Conservation (phyloP, 73 alveolate genomes). For the Tetrahymena borealis region DNA sequence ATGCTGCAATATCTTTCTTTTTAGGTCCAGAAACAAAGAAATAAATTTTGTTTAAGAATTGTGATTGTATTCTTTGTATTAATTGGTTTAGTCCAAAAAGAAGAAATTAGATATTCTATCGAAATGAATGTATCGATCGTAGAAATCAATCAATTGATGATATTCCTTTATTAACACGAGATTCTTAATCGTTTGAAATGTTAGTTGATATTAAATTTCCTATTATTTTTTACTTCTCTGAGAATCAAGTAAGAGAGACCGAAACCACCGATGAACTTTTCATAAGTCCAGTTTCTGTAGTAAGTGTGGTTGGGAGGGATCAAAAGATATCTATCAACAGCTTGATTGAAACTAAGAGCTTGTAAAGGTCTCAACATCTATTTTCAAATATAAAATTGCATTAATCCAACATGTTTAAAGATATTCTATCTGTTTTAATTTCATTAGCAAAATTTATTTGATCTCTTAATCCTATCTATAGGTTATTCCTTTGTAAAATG, state of each 20-base stretch:
- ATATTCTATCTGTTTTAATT: too few relatives aligned
- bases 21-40: too few relatives aligned
- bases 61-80: too few relatives aligned
- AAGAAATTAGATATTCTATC: background rate
- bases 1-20: too few relatives aligned
- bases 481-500: too few relatives aligned
- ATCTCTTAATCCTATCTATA: too few relatives aligned
- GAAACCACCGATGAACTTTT: slow-evolving; percentile 32
- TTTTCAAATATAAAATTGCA: background rate
- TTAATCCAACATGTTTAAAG: background rate
- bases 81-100: background rate
- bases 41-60: too few relatives aligned
- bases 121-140: background rate
- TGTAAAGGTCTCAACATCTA: slow-evolving; percentile 32
- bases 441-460: too few relatives aligned
- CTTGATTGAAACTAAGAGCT: slow-evolving; percentile 14
- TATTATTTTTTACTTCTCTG: slow-evolving; percentile 28
- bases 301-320: slow-evolving; percentile 42
- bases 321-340: slow-evolving; percentile 11
- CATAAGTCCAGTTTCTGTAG: slow-evolving; percentile 42
- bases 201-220: too few relatives aligned
- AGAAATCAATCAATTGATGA: too few relatives aligned
- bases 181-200: too few relatives aligned
- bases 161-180: too few relatives aligned
- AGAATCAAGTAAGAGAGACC: slow-evolving; percentile 34